A percentile compares a stretch with the other conserved stretches of the same genome.
phyloP scores from a whole-genome alignment of 1,139 yeast species.

The Sugiyamaella grinbergsii region DNA sequence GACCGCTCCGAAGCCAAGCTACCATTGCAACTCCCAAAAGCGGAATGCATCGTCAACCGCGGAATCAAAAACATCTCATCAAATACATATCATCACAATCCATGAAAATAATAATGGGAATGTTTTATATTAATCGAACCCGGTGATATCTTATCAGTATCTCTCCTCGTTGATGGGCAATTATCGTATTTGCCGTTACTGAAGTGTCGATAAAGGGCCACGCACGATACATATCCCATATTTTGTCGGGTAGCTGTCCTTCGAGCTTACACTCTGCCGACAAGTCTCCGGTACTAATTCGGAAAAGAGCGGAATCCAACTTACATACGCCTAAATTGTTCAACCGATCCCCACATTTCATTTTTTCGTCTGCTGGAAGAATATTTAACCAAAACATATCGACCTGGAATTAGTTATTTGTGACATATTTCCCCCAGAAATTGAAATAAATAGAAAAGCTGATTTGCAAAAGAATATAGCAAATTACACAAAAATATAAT shows the following conservation, averaged over 20 bases:
- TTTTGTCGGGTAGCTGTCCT: neutral
- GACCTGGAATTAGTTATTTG: neutral
- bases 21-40: too few relatives aligned
- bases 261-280: neutral
- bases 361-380: neutral
- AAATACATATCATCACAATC: too few relatives aligned
- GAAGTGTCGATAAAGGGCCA: too few relatives aligned
- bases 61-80: too few relatives aligned
- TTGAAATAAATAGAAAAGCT: neutral
- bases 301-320: conserved; percentile 9
- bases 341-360: conserved; percentile 11
- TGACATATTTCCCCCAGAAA: neutral
- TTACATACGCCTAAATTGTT: conserved; percentile 1
- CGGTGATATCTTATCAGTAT: too few relatives aligned
- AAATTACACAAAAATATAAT: neutral
- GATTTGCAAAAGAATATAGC: neutral
- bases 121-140: too few relatives aligned
- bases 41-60: too few relatives aligned
- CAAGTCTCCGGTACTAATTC: neutral
- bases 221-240: too few relatives aligned
- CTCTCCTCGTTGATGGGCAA: too few relatives aligned
- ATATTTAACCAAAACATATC: conserved; percentile 4
- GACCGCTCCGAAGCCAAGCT: too few relatives aligned
- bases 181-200: too few relatives aligned
- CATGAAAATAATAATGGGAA: too few relatives aligned